These are phyloP conservation scores for Tetrahymena borealis DNA, from an alignment of 73 alveolate genomes.

Conservation along the genomic window DNA sequence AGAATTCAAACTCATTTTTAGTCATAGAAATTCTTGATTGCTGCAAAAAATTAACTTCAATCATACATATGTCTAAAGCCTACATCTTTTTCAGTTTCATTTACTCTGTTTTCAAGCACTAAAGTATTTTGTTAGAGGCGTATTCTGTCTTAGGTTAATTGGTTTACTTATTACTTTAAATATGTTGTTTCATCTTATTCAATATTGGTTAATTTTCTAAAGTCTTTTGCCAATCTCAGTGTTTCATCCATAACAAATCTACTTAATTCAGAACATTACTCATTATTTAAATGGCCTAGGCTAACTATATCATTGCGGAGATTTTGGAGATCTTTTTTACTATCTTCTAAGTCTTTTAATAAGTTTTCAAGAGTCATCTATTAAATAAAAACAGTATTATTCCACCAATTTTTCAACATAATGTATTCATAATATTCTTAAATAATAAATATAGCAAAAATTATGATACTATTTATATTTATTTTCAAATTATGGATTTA, in stretches of 20 bases:
- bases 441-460: too few relatives aligned
- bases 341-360: not conserved
- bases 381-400: not conserved
- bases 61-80: not conserved
- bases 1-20: too few relatives aligned
- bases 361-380: not conserved
- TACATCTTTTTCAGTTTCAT: not conserved
- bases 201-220: not conserved
- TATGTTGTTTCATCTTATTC: not conserved
- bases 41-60: not conserved
- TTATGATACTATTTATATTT: too few relatives aligned
- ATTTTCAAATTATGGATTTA: too few relatives aligned
- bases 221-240: not conserved
- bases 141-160: not conserved
- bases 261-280: not conserved
- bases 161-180: not conserved
- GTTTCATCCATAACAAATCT: conserved; percentile 2
- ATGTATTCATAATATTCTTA: not conserved
- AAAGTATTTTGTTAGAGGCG: not conserved
- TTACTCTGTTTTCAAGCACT: not conserved
- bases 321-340: not conserved
- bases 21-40: too few relatives aligned
- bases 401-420: not conserved
- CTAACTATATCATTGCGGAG: not conserved
- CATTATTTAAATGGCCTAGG: not conserved